Base-by-base conservation (phyloP, 1,139 yeast genomes). In the Diutina scorzettiae region DNA sequence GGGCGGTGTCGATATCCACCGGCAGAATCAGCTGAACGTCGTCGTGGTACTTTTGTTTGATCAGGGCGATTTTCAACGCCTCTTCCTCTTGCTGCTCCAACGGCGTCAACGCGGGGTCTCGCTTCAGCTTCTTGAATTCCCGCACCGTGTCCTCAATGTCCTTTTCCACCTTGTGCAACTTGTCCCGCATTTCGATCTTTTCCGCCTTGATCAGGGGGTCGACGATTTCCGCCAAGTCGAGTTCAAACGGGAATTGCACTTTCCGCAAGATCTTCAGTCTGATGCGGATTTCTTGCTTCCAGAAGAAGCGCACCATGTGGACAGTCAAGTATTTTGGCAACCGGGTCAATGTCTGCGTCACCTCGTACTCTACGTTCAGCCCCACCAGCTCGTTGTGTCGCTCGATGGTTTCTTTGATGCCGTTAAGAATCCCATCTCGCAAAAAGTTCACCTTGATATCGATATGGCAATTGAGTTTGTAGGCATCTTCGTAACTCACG, bases 181-280 rank as follows among this genome's bases (percentile, higher is more conserved):
- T 75, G 50, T 89, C 97, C 56, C 97, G 78, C 12, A 77, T 73
- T 42, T 79, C 74, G 19, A 80, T 71, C 56, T 87, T 78, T 45
- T 74, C 74, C 21, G 68, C 64, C 55, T 77, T 81, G 48, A 87
- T 73, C 9, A 76, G 78, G 11, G 78, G 87, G 47, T 87, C 87
- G 52, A 93, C 72, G 64, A 89, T 67, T 54, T 89, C 97, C 14
- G 91, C 74, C 40, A 87, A 71, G 57, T 91, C 99, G 46, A 89
- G 69, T 58, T 84, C 93, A 62, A 87, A 84, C 39, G 99, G 99
- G 62, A 93, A 91, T 48, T 81, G 85, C 24, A 91, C 98, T 62
- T 81, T 87, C 56, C 98, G 79, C 58, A 91, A 69, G 58, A 91
- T 91, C 64, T 91, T 91, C 28, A 95, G 83, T 65, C 91, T 91